These are phyloP conservation scores for Rosa lucieae DNA, from an alignment of 306 rosid species.

Conservation along the genomic window DNA sequence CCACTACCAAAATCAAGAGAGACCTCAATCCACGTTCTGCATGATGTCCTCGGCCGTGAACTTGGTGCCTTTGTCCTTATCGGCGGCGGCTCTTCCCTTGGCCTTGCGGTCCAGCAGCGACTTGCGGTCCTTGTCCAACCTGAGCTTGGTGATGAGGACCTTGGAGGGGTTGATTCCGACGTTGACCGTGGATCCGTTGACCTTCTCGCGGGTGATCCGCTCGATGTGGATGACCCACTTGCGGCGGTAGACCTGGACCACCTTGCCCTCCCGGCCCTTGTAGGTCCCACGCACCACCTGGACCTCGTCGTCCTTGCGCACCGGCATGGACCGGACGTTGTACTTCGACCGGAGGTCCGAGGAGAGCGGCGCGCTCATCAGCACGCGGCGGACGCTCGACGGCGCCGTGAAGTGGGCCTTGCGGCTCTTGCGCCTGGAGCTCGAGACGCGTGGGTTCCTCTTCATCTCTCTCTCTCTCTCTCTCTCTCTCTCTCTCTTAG, in stretches of 20 bases:
- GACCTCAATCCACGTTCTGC: conserved; percentile 68
- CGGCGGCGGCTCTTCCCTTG: conserved; percentile 91
- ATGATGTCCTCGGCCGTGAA: conserved; percentile 88
- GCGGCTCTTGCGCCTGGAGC: conserved; percentile 91
- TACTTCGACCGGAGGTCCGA: conserved; percentile 77
- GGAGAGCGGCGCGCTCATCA: conserved; percentile 93
- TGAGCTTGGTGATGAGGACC: conserved; percentile 71
- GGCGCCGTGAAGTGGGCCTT: conserved; percentile 98
- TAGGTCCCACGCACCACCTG: conserved; percentile 85
- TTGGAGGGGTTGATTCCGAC: conserved; percentile 88
- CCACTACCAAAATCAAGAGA: neutral
- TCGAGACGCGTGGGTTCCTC: conserved; percentile 81
- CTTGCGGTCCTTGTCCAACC: conserved; percentile 88
- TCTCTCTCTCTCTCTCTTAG: neutral
- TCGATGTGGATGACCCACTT: conserved; percentile 96
- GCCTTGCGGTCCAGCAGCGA: conserved; percentile 92
- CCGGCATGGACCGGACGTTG: conserved; percentile 87
- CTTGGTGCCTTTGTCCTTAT: conserved; percentile 92
- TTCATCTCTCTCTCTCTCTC: conserved; percentile 44
- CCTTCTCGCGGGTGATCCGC: conserved; percentile 93
- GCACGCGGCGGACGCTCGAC: conserved; percentile 80
- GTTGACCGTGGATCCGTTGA: conserved; percentile 91
- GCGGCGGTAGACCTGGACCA: conserved; percentile 89
- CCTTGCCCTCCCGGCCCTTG: conserved; percentile 95
- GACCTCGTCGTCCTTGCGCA: conserved; percentile 93